Conservation (phyloP, 75 land plant genomes). For the Selaginella tamariscina region DNA sequence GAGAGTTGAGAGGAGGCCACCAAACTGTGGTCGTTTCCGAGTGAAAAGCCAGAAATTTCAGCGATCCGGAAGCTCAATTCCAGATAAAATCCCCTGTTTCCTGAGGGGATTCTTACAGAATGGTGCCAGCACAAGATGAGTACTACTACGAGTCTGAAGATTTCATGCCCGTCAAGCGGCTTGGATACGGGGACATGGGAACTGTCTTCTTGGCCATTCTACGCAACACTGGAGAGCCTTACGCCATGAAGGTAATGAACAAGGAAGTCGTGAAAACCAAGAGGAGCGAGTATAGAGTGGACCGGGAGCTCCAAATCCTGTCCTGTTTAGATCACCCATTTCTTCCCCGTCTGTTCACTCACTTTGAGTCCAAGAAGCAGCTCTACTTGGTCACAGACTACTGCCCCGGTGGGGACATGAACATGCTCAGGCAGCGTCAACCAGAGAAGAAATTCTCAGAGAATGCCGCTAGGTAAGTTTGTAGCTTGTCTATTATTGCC, state of each 20-base stretch:
- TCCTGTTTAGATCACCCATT: background rate
- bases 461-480: background rate
- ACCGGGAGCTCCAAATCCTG: background rate
- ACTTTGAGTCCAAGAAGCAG: background rate
- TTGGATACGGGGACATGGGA: background rate
- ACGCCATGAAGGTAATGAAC: background rate
- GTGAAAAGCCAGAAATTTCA: background rate
- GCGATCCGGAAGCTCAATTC: background rate
- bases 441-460: background rate
- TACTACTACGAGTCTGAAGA: background rate
- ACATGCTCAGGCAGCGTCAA: background rate
- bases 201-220: background rate
- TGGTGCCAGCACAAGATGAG: background rate
- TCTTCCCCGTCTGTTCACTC: background rate
- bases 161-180: background rate
- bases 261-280: background rate
- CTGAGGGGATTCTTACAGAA: background rate
- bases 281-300: background rate
- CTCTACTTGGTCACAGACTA: background rate
- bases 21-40: no score
- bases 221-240: background rate
- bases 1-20: background rate
- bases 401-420: background rate
- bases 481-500: background rate
- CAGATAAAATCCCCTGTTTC: background rate